Conservation (phyloP, 1,139 yeast genomes). For the Blastobotrys indianensis region DNA sequence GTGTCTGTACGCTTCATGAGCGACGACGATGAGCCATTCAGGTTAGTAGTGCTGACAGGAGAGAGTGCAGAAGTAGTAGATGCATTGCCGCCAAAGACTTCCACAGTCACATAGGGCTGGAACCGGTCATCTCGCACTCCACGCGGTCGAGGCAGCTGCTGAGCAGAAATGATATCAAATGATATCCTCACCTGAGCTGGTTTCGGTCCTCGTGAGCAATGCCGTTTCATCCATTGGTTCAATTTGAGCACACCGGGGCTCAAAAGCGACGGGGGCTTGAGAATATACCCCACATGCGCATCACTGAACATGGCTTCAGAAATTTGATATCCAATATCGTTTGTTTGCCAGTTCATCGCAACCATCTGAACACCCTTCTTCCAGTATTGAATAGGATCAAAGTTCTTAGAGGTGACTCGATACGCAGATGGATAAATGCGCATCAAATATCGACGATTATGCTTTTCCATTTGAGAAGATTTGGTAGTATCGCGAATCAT, state of each 20-base stretch:
- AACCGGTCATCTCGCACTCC: conserved; percentile 42
- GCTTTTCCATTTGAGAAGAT: conserved; percentile 52
- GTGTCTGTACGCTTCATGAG: background rate
- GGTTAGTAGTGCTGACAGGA: background rate
- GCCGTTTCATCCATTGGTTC: conserved; percentile 9
- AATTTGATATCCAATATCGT: conserved; percentile 83
- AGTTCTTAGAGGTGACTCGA: conserved; percentile 72
- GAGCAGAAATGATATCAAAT: conserved; percentile 62
- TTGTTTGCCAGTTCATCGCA: conserved; percentile 96
- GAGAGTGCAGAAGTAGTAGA: background rate
- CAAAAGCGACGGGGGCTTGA: conserved; percentile 51
- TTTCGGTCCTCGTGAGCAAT: background rate
- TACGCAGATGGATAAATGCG: conserved; percentile 82
- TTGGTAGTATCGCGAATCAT: conserved; percentile 60
- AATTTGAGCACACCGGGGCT: conserved; percentile 7
- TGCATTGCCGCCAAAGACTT: conserved; percentile 42
- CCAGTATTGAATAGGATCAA: conserved; percentile 78
- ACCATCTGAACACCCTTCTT: conserved; percentile 84
- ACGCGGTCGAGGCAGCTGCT: conserved; percentile 68
- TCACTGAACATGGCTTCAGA: conserved; percentile 73
- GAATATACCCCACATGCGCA: conserved; percentile 61
- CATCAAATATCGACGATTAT: conserved; percentile 69
- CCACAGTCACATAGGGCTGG: conserved; percentile 56
- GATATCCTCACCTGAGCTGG: conserved; percentile 35
- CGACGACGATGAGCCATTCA: background rate